A percentile compares a stretch with the other conserved stretches of the same genome.
phyloP scores from a whole-genome alignment of 129 eudicot species.

The Flaveria linearis region DNA sequence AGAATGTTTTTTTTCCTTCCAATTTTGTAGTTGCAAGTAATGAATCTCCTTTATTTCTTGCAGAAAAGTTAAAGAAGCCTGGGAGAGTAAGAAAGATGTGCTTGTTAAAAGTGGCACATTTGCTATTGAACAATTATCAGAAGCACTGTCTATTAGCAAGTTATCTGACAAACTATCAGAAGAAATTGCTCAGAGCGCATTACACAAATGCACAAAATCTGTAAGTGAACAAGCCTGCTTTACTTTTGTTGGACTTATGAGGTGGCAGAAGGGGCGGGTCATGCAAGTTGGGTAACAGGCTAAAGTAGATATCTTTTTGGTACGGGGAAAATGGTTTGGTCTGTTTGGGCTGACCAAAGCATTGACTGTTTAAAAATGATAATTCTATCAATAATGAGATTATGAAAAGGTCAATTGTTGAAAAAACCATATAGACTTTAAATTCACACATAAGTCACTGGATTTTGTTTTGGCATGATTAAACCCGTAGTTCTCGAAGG shows the following conservation, averaged over 20 bases:
- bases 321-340: neutral
- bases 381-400: neutral
- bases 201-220: conserved; percentile 59
- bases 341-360: neutral
- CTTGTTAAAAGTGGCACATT: conserved; percentile 74
- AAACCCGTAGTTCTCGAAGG: neutral
- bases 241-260: conserved; percentile 7
- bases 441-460: neutral
- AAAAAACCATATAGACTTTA: neutral
- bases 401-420: neutral
- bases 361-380: neutral
- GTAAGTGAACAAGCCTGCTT: conserved; percentile 27
- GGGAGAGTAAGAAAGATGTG: conserved; percentile 70
- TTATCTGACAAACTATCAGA: conserved; percentile 59
- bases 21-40: conserved; percentile 4
- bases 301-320: neutral
- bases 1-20: neutral
- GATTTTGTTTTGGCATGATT: neutral
- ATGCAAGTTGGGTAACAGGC: neutral
- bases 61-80: conserved; percentile 95
- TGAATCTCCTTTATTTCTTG: neutral
- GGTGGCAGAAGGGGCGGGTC: neutral
- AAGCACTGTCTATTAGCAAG: conserved; percentile 71
- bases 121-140: conserved; percentile 89
- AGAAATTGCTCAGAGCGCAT: conserved; percentile 58